Percentiles rank a stretch among this genome's conserved stretches.
Conservation (phyloP, 2,329 filamentous ascomycete species). For the Neonectria magnoliae region DNA sequence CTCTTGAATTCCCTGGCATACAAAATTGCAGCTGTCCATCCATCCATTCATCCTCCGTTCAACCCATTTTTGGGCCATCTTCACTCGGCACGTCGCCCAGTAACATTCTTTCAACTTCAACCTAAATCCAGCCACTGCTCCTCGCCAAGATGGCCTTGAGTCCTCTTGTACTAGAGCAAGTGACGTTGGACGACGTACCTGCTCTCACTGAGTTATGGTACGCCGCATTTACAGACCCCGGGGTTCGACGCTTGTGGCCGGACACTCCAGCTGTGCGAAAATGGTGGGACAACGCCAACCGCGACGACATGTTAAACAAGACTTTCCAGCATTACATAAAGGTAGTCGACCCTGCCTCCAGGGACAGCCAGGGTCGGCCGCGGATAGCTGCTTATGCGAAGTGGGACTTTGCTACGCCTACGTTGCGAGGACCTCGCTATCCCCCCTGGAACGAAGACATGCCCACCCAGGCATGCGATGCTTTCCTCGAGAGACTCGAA, state of each 20-base stretch:
- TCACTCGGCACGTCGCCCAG: no score
- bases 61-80: no score
- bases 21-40: no score
- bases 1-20: no score
- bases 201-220: slow-evolving; percentile 31
- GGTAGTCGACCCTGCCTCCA: slow-evolving; percentile 24
- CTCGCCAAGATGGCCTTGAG: no score
- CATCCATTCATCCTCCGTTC: no score
- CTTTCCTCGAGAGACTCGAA: slow-evolving; percentile 29
- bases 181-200: slow-evolving; percentile 18
- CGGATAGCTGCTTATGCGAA: slow-evolving; percentile 34
- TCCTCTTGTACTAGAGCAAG: no score
- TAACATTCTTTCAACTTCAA: no score
- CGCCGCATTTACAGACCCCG: slow-evolving; percentile 27
- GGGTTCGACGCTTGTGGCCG: slow-evolving; percentile 28
- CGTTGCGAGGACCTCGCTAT: slow-evolving; percentile 30
- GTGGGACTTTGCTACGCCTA: slow-evolving; percentile 29
- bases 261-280: slow-evolving; percentile 29
- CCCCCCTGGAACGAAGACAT: slow-evolving; percentile 31
- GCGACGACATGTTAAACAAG: slow-evolving; percentile 26
- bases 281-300: slow-evolving; percentile 34
- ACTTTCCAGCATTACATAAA: slow-evolving; percentile 34
- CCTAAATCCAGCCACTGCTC: no score
- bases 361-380: slow-evolving; percentile 10
- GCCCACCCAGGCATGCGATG: slow-evolving; percentile 25